A percentile compares a stretch with the other conserved stretches of the same genome.
phyloP scores from a whole-genome alignment of 2,329 filamentous ascomycete genomes.

The Trichoderma afroharzianum region DNA sequence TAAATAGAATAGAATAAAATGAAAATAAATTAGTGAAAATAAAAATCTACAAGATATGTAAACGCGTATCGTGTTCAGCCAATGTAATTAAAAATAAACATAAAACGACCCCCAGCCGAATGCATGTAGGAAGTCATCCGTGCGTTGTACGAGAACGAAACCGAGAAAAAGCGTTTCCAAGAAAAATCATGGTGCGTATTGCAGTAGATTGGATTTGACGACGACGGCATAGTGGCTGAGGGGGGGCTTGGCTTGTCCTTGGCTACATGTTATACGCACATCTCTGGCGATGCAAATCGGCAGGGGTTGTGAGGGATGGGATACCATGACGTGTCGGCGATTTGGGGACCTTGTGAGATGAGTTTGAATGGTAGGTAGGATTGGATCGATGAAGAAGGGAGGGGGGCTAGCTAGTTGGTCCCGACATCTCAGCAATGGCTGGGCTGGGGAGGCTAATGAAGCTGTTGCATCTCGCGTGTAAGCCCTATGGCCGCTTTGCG shows the following conservation, averaged over 20 bases:
- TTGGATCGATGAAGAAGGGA: background rate
- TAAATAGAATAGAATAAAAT: background rate
- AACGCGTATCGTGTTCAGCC: background rate
- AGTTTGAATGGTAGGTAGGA: background rate
- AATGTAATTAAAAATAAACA: background rate
- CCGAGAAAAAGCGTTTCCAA: background rate
- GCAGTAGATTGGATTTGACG: background rate
- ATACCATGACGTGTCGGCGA: background rate
- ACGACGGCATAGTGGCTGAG: background rate
- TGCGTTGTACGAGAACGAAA: background rate
- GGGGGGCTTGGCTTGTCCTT: background rate
- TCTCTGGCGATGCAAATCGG: background rate
- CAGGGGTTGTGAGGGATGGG: background rate
- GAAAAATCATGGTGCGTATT: background rate
- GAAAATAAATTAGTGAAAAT: background rate
- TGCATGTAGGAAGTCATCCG: background rate
- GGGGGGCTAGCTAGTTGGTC: background rate
- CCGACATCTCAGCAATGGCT: background rate
- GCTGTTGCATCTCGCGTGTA: background rate
- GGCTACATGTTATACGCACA: background rate
- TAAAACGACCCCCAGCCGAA: background rate
- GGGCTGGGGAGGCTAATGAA: background rate
- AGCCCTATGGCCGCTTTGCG: background rate
- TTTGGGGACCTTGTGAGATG: background rate
- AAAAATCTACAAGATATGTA: background rate